Conservation (phyloP, 2,329 filamentous ascomycete genomes). For the Ophiocordyceps australis region DNA sequence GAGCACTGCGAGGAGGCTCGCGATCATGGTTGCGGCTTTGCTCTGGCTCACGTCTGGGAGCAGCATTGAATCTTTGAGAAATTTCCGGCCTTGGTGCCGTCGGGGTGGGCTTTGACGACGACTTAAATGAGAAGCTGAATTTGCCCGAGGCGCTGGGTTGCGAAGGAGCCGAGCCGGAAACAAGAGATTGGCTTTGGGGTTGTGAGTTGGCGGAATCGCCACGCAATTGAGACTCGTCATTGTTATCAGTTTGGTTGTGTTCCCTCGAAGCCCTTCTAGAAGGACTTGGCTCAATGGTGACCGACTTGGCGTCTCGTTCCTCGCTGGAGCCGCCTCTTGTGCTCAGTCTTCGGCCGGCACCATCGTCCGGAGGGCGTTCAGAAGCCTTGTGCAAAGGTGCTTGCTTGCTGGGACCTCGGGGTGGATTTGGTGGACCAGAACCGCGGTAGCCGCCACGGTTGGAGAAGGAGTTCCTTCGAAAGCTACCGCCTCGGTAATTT, state of each 20-base stretch:
- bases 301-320: too few relatives aligned
- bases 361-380: conserved; percentile 4
- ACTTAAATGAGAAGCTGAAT: conserved; percentile 89
- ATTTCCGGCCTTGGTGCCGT: conserved; percentile 46
- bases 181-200: conserved; percentile 1
- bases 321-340: conserved; percentile 4
- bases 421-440: conserved; percentile 44
- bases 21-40: conserved; percentile 16
- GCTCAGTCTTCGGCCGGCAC: conserved; percentile 5
- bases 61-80: conserved; percentile 49
- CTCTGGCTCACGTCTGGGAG: conserved; percentile 23
- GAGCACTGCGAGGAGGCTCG: conserved; percentile 28
- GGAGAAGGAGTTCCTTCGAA: conserved; percentile 40
- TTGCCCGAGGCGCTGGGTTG: conserved; percentile 37
- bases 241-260: neutral
- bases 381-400: conserved; percentile 5
- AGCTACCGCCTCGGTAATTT: conserved; percentile 32
- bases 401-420: conserved; percentile 40
- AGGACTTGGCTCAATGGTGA: too few relatives aligned
- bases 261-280: too few relatives aligned
- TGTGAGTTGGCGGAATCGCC: conserved; percentile 1
- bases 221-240: conserved; percentile 1
- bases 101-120: conserved; percentile 39
- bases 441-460: conserved; percentile 36
- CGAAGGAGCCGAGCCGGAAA: conserved; percentile 27